These are phyloP conservation scores for Botrytis cinerea DNA, from an alignment of 2,329 filamentous ascomycete genomes.

Conservation along the genomic window DNA sequence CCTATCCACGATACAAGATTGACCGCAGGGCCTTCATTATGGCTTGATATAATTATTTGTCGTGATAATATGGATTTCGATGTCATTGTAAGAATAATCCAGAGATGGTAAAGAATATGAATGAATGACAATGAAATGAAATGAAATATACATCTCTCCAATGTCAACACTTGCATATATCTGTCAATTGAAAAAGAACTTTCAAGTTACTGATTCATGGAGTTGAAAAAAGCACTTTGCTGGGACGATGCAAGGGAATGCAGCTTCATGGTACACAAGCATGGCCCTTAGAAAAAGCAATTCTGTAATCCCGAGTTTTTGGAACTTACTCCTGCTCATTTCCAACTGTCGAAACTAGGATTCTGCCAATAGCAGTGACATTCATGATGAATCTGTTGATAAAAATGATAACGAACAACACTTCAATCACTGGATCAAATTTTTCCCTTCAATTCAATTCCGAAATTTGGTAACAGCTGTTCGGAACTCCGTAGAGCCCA, in stretches of 20 bases:
- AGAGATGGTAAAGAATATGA: slow-evolving; percentile 7
- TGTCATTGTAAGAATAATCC: slow-evolving; percentile 11
- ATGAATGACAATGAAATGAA: slow-evolving; percentile 8
- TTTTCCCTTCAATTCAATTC: background rate
- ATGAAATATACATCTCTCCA: slow-evolving; percentile 17
- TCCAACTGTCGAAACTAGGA: background rate
- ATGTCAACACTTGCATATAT: slow-evolving; percentile 5
- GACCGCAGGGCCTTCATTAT: slow-evolving; percentile 45
- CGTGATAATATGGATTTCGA: slow-evolving; percentile 4
- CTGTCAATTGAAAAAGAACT: slow-evolving; percentile 1
- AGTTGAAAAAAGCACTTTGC: background rate
- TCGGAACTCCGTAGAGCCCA: background rate
- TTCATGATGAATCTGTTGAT: background rate
- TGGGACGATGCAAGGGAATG: slow-evolving; percentile 19
- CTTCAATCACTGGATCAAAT: slow-evolving; percentile 2
- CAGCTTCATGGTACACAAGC: background rate
- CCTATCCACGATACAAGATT: slow-evolving; percentile 45
- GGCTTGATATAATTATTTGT: slow-evolving; percentile 43
- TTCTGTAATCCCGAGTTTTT: background rate
- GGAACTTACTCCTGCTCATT: background rate
- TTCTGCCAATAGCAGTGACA: slow-evolving; percentile 13
- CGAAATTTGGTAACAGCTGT: background rate
- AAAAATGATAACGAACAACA: background rate
- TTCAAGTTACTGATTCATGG: background rate
- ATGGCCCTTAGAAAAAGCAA: slow-evolving; percentile 9